Evolutionary conservation across 495 filamentous ascomycete genomes (phyloP), one percentile per base, ranked within the genome.

Genomic region (Xylaria nigripes): DNA sequence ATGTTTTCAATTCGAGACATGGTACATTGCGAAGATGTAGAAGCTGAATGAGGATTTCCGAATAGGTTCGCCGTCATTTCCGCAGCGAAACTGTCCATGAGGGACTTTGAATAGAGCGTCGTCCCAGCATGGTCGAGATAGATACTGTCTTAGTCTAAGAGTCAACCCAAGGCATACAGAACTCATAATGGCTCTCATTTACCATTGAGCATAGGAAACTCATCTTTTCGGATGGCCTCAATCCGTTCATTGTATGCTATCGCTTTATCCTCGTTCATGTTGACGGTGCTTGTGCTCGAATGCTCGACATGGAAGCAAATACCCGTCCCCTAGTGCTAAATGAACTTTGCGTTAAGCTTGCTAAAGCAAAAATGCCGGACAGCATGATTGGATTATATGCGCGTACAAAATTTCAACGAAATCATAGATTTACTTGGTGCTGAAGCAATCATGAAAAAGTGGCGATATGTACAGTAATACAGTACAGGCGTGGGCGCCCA

Each of bases 71-170:
- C 74, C 10, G 81, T 85, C 74, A 96, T 85, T 51, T 93, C 86
- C 2, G 68, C 63, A 9, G 84, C 81, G 68, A 91, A 95, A 9
- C 74, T 74, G 50, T 93, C 85, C 55, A 96, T 85, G 27, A 90
- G 72, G 25, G 89, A 92, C 62, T 86, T 91, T 22, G 88, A 71
- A 66, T 89, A 92, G 1, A 83, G 72, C 0, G 92, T 93, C 12
- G 89, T 89, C 19, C 89, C 91, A 1, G 90, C 92, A 83, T 97
- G 91, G 61, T 97, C 92, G 23, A 96, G 84, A 64, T 96, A 97
- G 48, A 86, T 79, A 7, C 81, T 78, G 51, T 78, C 89, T 93
- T 56, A 21, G n/a, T n/a, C 6, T n/a, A 32, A 34, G n/a, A 19
- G 53, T 55, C 42, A 55, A 50, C 34, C 12, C 18, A 9, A 30